Evolutionary conservation across 805 yeast genomes (phyloP), one percentile per base, ranked within the genome.

Genomic region (Nematodospora valgi): DNA sequence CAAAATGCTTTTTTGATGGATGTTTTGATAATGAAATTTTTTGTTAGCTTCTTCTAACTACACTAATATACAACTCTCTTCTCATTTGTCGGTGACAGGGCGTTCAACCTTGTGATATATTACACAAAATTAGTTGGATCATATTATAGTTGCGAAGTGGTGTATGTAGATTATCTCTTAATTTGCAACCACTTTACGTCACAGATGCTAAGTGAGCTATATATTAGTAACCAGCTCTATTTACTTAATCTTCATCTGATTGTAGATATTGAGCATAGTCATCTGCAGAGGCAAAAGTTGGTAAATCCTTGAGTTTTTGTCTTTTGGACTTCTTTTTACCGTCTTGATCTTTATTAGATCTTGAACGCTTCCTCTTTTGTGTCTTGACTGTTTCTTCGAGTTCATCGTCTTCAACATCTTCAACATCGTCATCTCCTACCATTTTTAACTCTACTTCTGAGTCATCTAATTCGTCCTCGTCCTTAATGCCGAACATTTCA

Each of bases 271-370:
- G 70, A 18, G 91, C 81, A 54, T 87, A 88, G 42, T 85, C 95
- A 27, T 85, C 96, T 7, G 80, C 95, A 30, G 88, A 80, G 1
- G 96, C 97, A 64, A 87, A 89, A 14, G 79, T 70, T 15, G 97
- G 97, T 41, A 89, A 65, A 30, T 72, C 77, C 51, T 75, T 80
- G 50, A 84, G 63, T 56, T 75, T 80, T 30, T 68, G 60, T 53
- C 69, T 77, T 66, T 74, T 78, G 13, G 69, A 47, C 44, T 63
- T 67, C 41, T 50, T 50, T 37, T 48, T 54, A 14, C 37, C 51
- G 27, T 35, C 51, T 33, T 40, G 58, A 27, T 63, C 61, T 38
- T 58, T 50, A 17, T 35, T 38, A 11, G 52, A 45, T 40, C 47
- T 52, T 17, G 45, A 41, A 36, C 53, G 51, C 36, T 45, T 58